Percentiles rank a stretch among this genome's conserved stretches.
These are phyloP conservation scores for Colletotrichum sidae DNA, from an alignment of 2,329 filamentous ascomycete species.

Conservation along the genomic window DNA sequence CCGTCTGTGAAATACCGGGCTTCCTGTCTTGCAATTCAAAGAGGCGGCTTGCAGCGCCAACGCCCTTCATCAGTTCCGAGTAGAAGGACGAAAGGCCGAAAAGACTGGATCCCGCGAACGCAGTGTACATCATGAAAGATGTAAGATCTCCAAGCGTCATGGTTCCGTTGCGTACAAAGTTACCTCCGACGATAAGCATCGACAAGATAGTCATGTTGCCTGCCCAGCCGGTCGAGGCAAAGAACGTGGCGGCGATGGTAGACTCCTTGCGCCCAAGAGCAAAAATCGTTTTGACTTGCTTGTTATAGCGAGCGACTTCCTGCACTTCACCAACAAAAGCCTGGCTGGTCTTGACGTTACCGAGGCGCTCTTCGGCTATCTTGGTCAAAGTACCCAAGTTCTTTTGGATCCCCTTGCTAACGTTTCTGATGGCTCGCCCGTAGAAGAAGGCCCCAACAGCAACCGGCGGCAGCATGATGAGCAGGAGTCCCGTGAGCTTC, in stretches of 20 bases:
- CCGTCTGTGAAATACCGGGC: conserved; percentile 87
- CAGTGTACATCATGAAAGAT: conserved; percentile 98
- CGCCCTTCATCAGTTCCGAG: conserved; percentile 98
- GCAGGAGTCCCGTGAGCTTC: conserved; percentile 87
- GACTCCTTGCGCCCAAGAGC: conserved; percentile 88
- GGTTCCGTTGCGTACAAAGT: conserved; percentile 85
- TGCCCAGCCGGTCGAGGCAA: conserved; percentile 85
- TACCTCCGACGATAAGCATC: conserved; percentile 89
- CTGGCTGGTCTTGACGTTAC: conserved; percentile 96
- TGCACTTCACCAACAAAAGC: conserved; percentile 94
- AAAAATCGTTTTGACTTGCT: conserved; percentile 92
- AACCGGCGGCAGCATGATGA: conserved; percentile 90
- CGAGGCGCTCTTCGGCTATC: conserved; percentile 96
- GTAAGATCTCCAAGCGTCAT: conserved; percentile 94
- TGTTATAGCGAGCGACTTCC: conserved; percentile 91
- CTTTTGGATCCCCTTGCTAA: conserved; percentile 93
- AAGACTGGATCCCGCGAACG: conserved; percentile 84
- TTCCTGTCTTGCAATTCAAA: conserved; percentile 95
- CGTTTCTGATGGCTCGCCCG: conserved; percentile 85
- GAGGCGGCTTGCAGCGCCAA: conserved; percentile 93
- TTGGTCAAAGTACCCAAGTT: conserved; percentile 94
- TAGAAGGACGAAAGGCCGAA: conserved; percentile 97
- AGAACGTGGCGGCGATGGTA: conserved; percentile 90
- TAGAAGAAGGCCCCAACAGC: conserved; percentile 93
- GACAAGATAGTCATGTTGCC: conserved; percentile 97